phyloP scores from a whole-genome alignment of 2,329 filamentous ascomycete species.

The Fusarium sp. region DNA sequence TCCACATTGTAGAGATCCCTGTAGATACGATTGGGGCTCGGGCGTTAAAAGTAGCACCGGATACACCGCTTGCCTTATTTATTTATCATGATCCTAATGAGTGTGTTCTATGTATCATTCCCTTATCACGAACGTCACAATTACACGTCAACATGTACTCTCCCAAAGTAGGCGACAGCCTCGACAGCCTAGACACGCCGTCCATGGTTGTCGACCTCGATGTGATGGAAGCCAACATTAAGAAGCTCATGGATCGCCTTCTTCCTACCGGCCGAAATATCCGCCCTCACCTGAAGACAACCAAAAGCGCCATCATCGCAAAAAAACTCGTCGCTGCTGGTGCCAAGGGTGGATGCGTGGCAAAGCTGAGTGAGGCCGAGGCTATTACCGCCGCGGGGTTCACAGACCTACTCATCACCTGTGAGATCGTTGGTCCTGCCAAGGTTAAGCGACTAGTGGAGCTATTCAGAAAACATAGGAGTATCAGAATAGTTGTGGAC shows the following conservation, averaged over 20 bases:
- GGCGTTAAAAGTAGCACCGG: no score
- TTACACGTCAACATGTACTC: constrained; percentile 13
- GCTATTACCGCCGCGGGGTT: constrained; percentile 37
- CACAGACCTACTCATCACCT: constrained; percentile 41
- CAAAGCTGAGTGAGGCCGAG: constrained; percentile 40
- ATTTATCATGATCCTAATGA: no score
- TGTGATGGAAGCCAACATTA: constrained; percentile 66
- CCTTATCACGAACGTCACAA: no score
- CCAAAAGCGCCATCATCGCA: constrained; percentile 28
- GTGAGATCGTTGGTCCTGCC: constrained; percentile 29
- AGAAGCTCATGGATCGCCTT: constrained; percentile 61
- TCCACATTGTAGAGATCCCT: no score
- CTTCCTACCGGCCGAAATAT: constrained; percentile 57
- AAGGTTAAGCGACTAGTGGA: constrained; percentile 36
- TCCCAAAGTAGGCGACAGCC: constrained; percentile 23
- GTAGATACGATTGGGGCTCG: no score
- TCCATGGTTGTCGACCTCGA: constrained; percentile 70
- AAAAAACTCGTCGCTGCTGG: constrained; percentile 36
- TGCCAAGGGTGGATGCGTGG: constrained; percentile 38
- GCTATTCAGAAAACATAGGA: constrained; percentile 20
- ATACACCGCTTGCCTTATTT: no score
- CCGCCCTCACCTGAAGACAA: constrained; percentile 40
- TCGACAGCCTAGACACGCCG: constrained; percentile 64
- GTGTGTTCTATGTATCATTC: neutral
- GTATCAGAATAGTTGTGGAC: constrained; percentile 35